Evolutionary conservation across 177 flowering plant species (phyloP), one percentile per base, ranked within the genome.

Genomic region (Vitis hybrid): DNA sequence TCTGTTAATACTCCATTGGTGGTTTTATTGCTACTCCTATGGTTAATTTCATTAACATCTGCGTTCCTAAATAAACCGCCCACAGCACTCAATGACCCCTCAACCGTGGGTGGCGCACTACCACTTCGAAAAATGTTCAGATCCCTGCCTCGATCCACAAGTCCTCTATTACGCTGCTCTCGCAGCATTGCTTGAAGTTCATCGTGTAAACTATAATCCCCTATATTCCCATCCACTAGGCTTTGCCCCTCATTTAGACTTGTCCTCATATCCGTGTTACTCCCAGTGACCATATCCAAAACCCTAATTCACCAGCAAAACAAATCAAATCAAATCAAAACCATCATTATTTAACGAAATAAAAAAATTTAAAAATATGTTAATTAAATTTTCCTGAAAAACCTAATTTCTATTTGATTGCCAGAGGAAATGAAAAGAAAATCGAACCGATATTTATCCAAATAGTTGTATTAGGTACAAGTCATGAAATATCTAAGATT

Each of bases 71-170:
- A 85, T 30, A 90, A 70, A 81, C 85, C 79, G 6, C 83, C 93
- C 51, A 81, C 86, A 15, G 97, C 90, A 71, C 67, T 83, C 51
- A 86, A 65, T 15, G 97, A 87, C 2, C 98, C 98, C 67, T 94
- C 96, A 2, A 91, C 93, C 3, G 97, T 90, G 3, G 97, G 97
- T 0, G 98, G 97, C 26, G 97, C 98, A 70, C 96, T 90, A n/a
- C 98, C 98, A 72, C 97, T 91, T 58, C 97, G 78, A 64, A 68
- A 81, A 11, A 84, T 81, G 66, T 83, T 78, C 39, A 84, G 70
- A 69, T 89, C 94, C 74, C 83, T 81, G 66, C 84, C 94, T 14
- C 82, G 77, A 17, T 80, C 79, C 9, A 68, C 34, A 11, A 59
- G 19, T 9, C 72, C 76, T 14, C 49, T 70, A 56, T 68, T 82